Evolutionary conservation across 768 basidiomycete species (phyloP), one percentile per base, ranked within the genome.

Genomic region (Plicaturopsis crispa): DNA sequence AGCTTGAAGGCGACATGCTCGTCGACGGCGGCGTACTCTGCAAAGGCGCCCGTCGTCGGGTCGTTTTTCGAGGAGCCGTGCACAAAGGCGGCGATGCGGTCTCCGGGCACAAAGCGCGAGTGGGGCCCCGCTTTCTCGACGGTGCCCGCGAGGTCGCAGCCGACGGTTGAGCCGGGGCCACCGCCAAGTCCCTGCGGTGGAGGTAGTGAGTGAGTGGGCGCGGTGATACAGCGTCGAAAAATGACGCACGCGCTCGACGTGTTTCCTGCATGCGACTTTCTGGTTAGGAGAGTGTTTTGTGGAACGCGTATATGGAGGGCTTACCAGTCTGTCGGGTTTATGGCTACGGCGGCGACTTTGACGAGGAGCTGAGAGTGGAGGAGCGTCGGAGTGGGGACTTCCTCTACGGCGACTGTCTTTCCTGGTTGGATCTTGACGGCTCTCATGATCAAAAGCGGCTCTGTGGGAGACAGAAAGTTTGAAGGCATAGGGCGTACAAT

Each of bases 301-400:
- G n/a, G n/a, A n/a, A n/a, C n/a, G n/a, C n/a, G n/a, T n/a, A n/a
- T n/a, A n/a, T n/a, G n/a, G n/a, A n/a, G n/a, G n/a, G n/a, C n/a
- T n/a, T n/a, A n/a, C n/a, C 52, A 53, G 18, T 52, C 50, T 5
- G 50, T 50, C 35, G 51, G 54, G 40, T 56, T 56, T 24, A 48
- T 50, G 5, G 54, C 50, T 16, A 40, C 51, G 18, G 52, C 46
- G 26, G 42, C 41, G 7, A 56, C 49, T 33, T 50, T 52, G 34
- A 56, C 47, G 10, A 56, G 37, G 30, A 54, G 41, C 34, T 56
- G 40, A 21, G 38, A 35, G 6, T 45, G 30, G 11, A 23, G 35
- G 18, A 47, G 45, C 4, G 33, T 7, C 2, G 54, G 54, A 14
- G 48, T 28, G 1, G 26, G 37, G 6, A 51, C 30, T n/a, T 35